Percentiles rank a stretch among this genome's conserved stretches.
phyloP scores from a whole-genome alignment of 2,329 filamentous ascomycete species.

The Ceratocystis cacaofunesta region DNA sequence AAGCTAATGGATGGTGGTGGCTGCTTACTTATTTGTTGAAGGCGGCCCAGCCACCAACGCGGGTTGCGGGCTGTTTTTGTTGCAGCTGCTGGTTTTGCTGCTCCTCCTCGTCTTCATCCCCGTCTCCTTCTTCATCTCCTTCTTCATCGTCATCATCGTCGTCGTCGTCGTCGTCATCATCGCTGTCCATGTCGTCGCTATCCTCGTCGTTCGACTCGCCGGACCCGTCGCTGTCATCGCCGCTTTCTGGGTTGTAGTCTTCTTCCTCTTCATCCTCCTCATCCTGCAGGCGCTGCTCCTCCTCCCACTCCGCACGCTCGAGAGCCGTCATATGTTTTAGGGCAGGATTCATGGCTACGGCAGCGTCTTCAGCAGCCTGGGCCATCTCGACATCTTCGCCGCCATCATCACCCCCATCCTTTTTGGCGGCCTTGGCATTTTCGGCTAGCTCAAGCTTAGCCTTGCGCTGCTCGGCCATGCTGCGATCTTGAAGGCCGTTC shows the following conservation, averaged over 20 bases:
- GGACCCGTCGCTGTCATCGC: constrained; percentile 39
- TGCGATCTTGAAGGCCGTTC: constrained; percentile 48
- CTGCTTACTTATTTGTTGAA: constrained; percentile 9
- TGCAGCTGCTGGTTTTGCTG: background rate
- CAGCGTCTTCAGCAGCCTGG: constrained; percentile 25
- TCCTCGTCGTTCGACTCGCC: constrained; percentile 31
- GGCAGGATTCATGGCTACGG: constrained; percentile 24
- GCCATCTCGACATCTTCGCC: constrained; percentile 24
- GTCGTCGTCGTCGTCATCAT: constrained; percentile 24
- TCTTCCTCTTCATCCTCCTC: constrained; percentile 51
- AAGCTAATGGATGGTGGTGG: background rate
- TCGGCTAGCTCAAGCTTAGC: constrained; percentile 48
- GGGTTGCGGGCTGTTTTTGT: constrained; percentile 3
- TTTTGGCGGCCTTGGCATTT: constrained; percentile 37
- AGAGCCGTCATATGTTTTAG: constrained; percentile 34
- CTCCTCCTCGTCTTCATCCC: background rate
- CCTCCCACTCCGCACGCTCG: constrained; percentile 35
- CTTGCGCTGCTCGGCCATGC: constrained; percentile 53
- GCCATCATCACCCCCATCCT: constrained; percentile 26
- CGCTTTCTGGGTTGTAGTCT: constrained; percentile 47
- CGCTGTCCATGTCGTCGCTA: constrained; percentile 26
- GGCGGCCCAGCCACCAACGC: constrained; percentile 16
- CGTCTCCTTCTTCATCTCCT: background rate
- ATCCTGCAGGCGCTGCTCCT: constrained; percentile 40
- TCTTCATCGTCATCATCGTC: constrained; percentile 20